phyloP scores from a whole-genome alignment of 2,329 filamentous ascomycete genomes.

The Penicillium sp. region DNA sequence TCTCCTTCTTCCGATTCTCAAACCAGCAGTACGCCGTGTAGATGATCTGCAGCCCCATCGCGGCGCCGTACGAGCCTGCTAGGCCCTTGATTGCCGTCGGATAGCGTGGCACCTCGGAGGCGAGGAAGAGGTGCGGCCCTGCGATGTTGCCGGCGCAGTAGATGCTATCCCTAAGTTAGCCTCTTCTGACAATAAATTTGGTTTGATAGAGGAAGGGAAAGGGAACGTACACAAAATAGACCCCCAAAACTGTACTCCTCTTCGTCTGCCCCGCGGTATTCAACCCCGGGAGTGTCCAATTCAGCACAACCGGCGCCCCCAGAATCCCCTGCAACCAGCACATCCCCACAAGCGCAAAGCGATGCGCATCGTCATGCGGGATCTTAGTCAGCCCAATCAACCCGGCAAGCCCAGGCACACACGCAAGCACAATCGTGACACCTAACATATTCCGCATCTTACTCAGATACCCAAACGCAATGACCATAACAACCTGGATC shows the following conservation, averaged over 20 bases:
- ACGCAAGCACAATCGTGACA: slow-evolving; percentile 42
- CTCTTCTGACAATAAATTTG: neutral
- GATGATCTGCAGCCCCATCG: slow-evolving; percentile 35
- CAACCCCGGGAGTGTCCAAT: neutral
- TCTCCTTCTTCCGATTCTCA: slow-evolving; percentile 8
- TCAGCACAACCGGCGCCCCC: neutral
- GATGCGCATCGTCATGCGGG: slow-evolving; percentile 40
- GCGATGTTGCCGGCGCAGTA: slow-evolving; percentile 42
- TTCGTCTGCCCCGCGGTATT: slow-evolving; percentile 54
- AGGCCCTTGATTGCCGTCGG: slow-evolving; percentile 45
- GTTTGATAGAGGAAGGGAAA: neutral
- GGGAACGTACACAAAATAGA: slow-evolving; percentile 5
- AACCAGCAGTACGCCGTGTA: slow-evolving; percentile 18
- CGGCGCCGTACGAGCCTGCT: slow-evolving; percentile 44
- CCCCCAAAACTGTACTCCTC: slow-evolving; percentile 46
- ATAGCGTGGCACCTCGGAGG: slow-evolving; percentile 45
- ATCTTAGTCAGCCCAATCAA: slow-evolving; percentile 55
- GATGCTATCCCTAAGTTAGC: neutral
- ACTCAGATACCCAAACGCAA: slow-evolving; percentile 4
- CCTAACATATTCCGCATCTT: neutral
- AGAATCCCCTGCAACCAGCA: slow-evolving; percentile 7
- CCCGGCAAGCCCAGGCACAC: slow-evolving; percentile 50
- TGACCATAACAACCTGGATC: slow-evolving; percentile 1
- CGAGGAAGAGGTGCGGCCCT: slow-evolving; percentile 50
- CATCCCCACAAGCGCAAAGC: slow-evolving; percentile 3